Evolutionary conservation across 2,329 filamentous ascomycete genomes (phyloP).

Genomic region (Lecanoromycetidae sp.): DNA sequence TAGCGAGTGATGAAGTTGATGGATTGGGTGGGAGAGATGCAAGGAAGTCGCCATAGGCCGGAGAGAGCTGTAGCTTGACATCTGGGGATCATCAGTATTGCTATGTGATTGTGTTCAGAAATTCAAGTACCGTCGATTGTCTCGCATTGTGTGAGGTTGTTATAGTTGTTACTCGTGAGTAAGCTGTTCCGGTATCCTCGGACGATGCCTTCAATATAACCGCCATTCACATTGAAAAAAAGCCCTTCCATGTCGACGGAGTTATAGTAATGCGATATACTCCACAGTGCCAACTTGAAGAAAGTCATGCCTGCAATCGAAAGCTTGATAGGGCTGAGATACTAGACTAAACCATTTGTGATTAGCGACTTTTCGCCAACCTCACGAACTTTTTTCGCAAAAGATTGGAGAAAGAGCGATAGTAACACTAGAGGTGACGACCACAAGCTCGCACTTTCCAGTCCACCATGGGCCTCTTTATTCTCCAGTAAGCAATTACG

Average conservation of each 20-base stretch:
- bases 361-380: neutral
- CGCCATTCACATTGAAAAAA: constrained; percentile 88
- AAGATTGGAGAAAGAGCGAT: neutral
- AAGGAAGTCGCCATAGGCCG: constrained; percentile 94
- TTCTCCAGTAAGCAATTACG: constrained; percentile 42
- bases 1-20: constrained; percentile 85
- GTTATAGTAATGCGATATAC: too few relatives aligned
- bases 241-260: constrained; percentile 69
- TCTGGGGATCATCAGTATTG: constrained; percentile 44
- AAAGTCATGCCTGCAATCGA: neutral
- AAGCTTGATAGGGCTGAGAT: neutral
- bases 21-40: constrained; percentile 87
- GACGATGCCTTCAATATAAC: constrained; percentile 94
- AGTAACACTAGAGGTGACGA: neutral
- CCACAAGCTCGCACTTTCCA: neutral
- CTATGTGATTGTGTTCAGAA: neutral
- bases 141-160: constrained; percentile 94
- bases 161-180: constrained; percentile 80
- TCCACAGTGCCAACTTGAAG: neutral
- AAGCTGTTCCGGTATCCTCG: constrained; percentile 92
- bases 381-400: constrained; percentile 2
- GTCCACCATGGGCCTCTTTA: constrained; percentile 69
- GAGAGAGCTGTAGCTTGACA: constrained; percentile 92
- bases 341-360: neutral
- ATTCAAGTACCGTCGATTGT: constrained; percentile 69